phyloP scores from a whole-genome alignment of 345 rosid genomes.

The Geranium rotundifolium region DNA sequence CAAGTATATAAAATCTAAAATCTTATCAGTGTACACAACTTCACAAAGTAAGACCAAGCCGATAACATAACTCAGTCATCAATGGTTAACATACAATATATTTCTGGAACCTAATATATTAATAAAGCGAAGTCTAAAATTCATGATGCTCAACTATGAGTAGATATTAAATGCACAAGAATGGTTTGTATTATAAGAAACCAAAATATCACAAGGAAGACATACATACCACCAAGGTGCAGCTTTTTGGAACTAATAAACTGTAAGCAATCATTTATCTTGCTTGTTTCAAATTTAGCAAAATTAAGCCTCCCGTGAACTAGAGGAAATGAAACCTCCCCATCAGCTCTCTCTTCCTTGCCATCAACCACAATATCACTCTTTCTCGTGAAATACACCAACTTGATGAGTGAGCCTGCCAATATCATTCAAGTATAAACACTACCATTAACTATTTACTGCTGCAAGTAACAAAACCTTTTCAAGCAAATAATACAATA shows the following conservation, averaged over 20 bases:
- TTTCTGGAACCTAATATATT: no score
- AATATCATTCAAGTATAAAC: conserved; percentile 1
- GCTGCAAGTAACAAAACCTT: background rate
- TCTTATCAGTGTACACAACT: no score
- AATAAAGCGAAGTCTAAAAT: no score
- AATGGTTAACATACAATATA: no score
- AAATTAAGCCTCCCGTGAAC: conserved; percentile 64
- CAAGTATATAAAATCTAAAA: background rate
- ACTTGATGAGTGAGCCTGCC: conserved; percentile 75
- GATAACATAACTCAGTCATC: no score
- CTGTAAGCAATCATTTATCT: conserved; percentile 71
- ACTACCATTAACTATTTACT: background rate
- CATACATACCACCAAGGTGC: conserved; percentile 36
- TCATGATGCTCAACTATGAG: no score
- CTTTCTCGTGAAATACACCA: conserved; percentile 57
- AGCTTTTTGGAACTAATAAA: conserved; percentile 54
- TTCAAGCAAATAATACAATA: background rate
- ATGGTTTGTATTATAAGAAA: background rate
- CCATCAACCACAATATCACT: conserved; percentile 15
- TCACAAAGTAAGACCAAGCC: no score
- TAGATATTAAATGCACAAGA: background rate
- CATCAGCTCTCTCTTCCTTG: conserved; percentile 19
- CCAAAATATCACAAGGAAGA: background rate
- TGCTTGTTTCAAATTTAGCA: conserved; percentile 76
- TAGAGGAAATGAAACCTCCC: conserved; percentile 17